These are phyloP conservation scores for Solanum ahanhuiri DNA, from an alignment of 257 asterid genomes.

Conservation along the genomic window DNA sequence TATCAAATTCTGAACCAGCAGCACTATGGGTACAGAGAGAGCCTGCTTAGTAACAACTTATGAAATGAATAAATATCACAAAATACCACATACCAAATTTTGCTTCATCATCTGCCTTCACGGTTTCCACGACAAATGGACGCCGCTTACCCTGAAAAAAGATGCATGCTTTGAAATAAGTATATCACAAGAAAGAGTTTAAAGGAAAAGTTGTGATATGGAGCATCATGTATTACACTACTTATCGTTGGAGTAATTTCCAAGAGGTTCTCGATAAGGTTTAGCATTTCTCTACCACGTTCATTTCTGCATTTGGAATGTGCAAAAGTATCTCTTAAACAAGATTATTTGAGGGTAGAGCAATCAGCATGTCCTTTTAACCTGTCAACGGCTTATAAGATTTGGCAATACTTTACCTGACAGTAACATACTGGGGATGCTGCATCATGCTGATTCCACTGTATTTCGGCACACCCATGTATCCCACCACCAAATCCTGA, in stretches of 20 bases:
- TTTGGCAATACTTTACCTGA: slow-evolving; percentile 44
- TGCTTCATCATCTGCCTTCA: slow-evolving; percentile 89
- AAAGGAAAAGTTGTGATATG: neutral
- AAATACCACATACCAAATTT: slow-evolving; percentile 56
- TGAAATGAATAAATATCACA: neutral
- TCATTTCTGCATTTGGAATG: slow-evolving; percentile 60
- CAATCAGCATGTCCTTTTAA: neutral
- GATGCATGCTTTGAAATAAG: neutral
- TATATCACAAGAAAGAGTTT: neutral
- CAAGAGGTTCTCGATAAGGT: slow-evolving; percentile 77
- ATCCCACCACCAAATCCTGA: slow-evolving; percentile 98
- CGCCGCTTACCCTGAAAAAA: slow-evolving; percentile 68
- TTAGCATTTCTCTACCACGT: slow-evolving; percentile 90
- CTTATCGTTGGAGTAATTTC: slow-evolving; percentile 86
- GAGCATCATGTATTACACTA: slow-evolving; percentile 29
- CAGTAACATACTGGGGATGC: slow-evolving; percentile 93
- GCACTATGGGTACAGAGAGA: neutral
- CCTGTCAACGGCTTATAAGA: neutral
- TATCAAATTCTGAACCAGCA: neutral
- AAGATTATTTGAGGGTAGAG: neutral
- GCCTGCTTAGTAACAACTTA: neutral
- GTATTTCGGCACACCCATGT: slow-evolving; percentile 97
- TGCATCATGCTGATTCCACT: slow-evolving; percentile 80
- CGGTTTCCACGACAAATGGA: slow-evolving; percentile 86
- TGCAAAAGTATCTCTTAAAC: neutral